A percentile compares a stretch with the other conserved stretches of the same genome.
Evolutionary conservation across 176 grass and related monocot genomes (phyloP).

Genomic region (Eragrostis curvula): DNA sequence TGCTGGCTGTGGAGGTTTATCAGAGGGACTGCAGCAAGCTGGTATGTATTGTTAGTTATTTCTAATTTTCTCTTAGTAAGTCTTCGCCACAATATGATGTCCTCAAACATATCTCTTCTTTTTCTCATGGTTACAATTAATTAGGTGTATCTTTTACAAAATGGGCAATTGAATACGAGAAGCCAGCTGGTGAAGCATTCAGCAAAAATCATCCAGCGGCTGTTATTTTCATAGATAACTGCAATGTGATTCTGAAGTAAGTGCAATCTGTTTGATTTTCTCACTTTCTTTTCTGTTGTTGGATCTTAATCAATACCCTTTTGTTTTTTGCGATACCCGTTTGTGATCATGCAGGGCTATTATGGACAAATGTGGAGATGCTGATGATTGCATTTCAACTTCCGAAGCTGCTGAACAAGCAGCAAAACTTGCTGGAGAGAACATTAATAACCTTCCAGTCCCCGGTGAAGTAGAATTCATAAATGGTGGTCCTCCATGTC

Average conservation of each 20-base stretch:
- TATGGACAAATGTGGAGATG: conserved; percentile 95
- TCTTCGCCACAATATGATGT: conserved; percentile 17
- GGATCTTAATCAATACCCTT: neutral
- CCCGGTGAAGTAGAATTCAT: conserved; percentile 99
- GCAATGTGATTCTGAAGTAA: conserved; percentile 98
- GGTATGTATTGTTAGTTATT: conserved; percentile 47
- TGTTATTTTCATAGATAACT: conserved; percentile 90
- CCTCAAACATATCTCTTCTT: neutral
- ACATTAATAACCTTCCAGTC: conserved; percentile 85
- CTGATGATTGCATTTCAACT: conserved; percentile 92
- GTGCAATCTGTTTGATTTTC: conserved; percentile 33
- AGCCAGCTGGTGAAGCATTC: conserved; percentile 96
- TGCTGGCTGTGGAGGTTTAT: conserved; percentile 98
- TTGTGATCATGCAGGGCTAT: conserved; percentile 68
- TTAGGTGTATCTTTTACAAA: conserved; percentile 88
- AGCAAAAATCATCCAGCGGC: conserved; percentile 88
- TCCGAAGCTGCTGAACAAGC: conserved; percentile 89
- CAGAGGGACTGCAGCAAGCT: conserved; percentile 90
- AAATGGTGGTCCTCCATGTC: conserved; percentile 97
- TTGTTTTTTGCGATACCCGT: conserved; percentile 4
- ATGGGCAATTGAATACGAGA: conserved; percentile 99
- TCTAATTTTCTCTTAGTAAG: neutral
- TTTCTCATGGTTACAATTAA: conserved; percentile 34
- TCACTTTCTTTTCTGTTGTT: neutral
- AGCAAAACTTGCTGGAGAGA: conserved; percentile 66